Percentiles rank a stretch among this genome's conserved stretches.
Evolutionary conservation across 345 rosid genomes (phyloP).

Genomic region (Excoecaria cochinchinensis): DNA sequence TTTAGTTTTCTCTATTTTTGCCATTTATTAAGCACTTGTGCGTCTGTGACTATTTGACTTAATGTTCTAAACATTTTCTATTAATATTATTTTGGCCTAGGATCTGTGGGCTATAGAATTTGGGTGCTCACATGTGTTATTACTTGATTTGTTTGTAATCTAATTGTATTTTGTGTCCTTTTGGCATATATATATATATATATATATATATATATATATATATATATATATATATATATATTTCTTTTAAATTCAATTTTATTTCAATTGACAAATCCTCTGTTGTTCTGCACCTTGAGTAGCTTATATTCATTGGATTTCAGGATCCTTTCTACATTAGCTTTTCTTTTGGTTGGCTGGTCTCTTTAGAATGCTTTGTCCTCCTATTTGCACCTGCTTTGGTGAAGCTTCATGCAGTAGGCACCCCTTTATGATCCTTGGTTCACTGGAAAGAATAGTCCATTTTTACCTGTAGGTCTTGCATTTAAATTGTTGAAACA

Average conservation of each 20-base stretch:
- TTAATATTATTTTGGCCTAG: not conserved
- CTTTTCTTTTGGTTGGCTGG: not conserved
- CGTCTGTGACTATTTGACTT: not conserved
- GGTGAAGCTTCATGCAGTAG: not conserved
- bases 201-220: too few relatives aligned
- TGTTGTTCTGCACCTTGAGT: not conserved
- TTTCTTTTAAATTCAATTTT: too few relatives aligned
- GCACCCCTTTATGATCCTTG: not conserved
- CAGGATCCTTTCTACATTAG: not conserved
- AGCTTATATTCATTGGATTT: not conserved
- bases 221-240: too few relatives aligned
- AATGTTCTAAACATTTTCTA: not conserved
- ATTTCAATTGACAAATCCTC: not conserved
- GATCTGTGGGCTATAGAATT: not conserved
- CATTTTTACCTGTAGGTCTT: not conserved
- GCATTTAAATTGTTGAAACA: not conserved
- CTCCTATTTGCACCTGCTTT: not conserved
- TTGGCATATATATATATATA: not conserved
- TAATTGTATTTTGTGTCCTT: not conserved
- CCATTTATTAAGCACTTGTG: not conserved
- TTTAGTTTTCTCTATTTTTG: not conserved
- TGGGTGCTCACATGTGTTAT: too few relatives aligned
- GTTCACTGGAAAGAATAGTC: not conserved
- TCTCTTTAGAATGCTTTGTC: not conserved
- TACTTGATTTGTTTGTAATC: not conserved